These are phyloP conservation scores for Salix koriyanagi DNA, from an alignment of 345 rosid genomes.

Conservation along the genomic window DNA sequence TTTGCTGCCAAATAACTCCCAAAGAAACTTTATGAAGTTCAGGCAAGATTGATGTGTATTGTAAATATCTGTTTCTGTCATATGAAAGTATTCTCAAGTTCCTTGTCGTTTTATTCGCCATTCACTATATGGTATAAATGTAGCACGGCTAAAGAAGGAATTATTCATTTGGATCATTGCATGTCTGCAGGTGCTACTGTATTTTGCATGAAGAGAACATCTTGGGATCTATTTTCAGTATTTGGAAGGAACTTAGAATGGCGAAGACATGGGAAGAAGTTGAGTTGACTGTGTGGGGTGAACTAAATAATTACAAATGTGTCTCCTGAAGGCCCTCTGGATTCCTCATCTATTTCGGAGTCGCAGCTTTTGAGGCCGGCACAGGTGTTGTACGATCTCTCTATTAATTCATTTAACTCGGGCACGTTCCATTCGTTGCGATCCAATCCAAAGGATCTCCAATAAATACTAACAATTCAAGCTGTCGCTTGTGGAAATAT, in stretches of 20 bases:
- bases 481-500: not conserved
- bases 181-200: constrained; percentile 39
- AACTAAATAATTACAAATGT: constrained; percentile 47
- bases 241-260: constrained; percentile 61
- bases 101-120: no score
- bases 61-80: no score
- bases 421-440: not conserved
- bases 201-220: constrained; percentile 78
- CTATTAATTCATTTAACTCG: no score
- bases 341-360: not conserved
- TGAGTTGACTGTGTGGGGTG: constrained; percentile 74
- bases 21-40: no score
- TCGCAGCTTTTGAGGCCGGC: not conserved
- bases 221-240: constrained; percentile 72
- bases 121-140: not conserved
- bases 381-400: not conserved
- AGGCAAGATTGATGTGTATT: no score
- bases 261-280: constrained; percentile 86
- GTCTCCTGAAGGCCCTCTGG: constrained; percentile 15
- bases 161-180: no score
- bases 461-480: not conserved
- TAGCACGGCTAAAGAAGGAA: not conserved
- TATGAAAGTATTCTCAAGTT: no score
- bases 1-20: no score
- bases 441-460: not conserved